These are phyloP conservation scores for Naganishia sp. DNA, from an alignment of 1,284 basidiomycete genomes.

Conservation along the genomic window DNA sequence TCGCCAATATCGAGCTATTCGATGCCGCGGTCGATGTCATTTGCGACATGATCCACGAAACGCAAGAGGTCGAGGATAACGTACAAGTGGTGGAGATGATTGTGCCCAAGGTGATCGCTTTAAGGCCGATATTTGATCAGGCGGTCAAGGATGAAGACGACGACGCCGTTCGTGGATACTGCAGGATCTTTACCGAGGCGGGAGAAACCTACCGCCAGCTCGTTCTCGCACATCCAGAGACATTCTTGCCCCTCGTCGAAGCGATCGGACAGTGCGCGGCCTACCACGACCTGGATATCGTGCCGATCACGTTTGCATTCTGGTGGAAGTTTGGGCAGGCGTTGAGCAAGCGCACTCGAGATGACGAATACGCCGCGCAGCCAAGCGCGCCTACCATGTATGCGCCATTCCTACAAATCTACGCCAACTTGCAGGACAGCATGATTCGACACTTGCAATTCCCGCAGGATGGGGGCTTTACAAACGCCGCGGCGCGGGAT, in stretches of 20 bases:
- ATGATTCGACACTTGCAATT: constrained; percentile 93
- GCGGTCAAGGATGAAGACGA: constrained; percentile 60
- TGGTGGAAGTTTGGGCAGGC: constrained; percentile 91
- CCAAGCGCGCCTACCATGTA: constrained; percentile 35
- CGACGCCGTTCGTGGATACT: constrained; percentile 85
- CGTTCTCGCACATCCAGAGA: constrained; percentile 83
- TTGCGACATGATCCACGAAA: constrained; percentile 96
- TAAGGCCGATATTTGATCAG: constrained; percentile 66
- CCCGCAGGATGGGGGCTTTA: constrained; percentile 60
- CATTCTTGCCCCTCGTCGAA: constrained; percentile 90
- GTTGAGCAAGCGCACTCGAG: constrained; percentile 62
- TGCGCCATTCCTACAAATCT: constrained; percentile 74
- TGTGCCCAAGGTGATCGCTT: constrained; percentile 74
- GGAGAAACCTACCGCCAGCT: constrained; percentile 92
- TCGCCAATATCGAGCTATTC: constrained; percentile 82
- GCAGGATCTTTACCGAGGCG: constrained; percentile 90
- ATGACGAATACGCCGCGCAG: constrained; percentile 38
- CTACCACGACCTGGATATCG: constrained; percentile 92
- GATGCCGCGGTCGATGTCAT: constrained; percentile 89
- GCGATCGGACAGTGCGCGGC: constrained; percentile 92
- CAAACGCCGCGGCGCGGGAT: constrained; percentile 84
- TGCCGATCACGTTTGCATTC: constrained; percentile 96
- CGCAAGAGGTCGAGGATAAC: constrained; percentile 95
- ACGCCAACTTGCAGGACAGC: constrained; percentile 76
- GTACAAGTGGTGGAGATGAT: constrained; percentile 84